phyloP scores from a whole-genome alignment of 805 yeast species.

The Candida caryicola region DNA sequence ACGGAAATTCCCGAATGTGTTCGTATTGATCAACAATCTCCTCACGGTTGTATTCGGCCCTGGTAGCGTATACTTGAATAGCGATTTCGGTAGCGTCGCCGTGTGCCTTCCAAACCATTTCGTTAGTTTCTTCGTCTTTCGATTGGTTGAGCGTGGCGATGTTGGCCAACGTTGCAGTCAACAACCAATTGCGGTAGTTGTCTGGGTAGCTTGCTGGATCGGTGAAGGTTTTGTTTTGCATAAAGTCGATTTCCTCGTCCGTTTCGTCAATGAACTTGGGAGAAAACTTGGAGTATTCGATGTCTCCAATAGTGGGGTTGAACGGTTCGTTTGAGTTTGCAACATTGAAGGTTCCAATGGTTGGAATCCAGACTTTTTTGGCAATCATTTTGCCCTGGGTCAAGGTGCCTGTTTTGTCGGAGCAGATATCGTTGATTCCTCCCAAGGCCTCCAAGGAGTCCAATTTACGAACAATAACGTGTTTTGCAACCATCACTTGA shows the following conservation, averaged over 20 bases:
- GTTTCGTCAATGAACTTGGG: conserved; percentile 37
- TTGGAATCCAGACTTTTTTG: conserved; percentile 67
- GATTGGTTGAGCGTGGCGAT: conserved; percentile 63
- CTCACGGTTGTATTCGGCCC: conserved; percentile 52
- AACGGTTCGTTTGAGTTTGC: conserved; percentile 57
- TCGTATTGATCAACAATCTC: conserved; percentile 28
- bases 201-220: conserved; percentile 19
- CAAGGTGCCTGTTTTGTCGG: conserved; percentile 80
- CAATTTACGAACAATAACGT: conserved; percentile 72
- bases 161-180: conserved; percentile 73
- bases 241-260: conserved; percentile 37
- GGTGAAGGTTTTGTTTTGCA: conserved; percentile 12
- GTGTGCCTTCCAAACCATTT: conserved; percentile 63
- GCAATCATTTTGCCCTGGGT: conserved; percentile 80
- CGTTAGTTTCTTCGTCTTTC: conserved; percentile 39
- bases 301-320: conserved; percentile 59
- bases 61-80: conserved; percentile 69
- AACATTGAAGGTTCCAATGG: conserved; percentile 55
- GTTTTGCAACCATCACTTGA: conserved; percentile 61
- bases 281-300: conserved; percentile 31
- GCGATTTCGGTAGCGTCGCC: conserved; percentile 93
- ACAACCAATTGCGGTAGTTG: conserved; percentile 50
- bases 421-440: conserved; percentile 74
- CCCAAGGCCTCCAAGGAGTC: conserved; percentile 80
- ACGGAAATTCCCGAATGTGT: conserved; percentile 67